Evolutionary conservation across 371 early-diverging fungal genomes (phyloP).

Genomic region (Mortierella sp.): DNA sequence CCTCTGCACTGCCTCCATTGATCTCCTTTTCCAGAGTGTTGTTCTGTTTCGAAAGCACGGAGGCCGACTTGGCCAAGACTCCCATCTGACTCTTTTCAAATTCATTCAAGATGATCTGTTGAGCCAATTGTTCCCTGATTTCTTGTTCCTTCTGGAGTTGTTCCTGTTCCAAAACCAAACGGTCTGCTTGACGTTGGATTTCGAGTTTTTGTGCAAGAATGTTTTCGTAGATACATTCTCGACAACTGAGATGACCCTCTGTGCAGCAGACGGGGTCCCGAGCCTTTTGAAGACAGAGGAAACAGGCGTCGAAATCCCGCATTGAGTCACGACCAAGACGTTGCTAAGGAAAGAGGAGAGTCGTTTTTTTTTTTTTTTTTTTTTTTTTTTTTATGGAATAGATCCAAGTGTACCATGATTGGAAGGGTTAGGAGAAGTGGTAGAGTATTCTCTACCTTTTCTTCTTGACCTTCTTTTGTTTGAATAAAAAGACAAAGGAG

Average conservation of each 20-base stretch:
- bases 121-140: constrained; percentile 35
- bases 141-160: constrained; percentile 60
- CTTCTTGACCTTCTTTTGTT: too few species aligned
- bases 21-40: constrained; percentile 1
- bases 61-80: constrained; percentile 56
- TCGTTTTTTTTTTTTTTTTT: too few species aligned
- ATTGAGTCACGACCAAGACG: constrained; percentile 91
- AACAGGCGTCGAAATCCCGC: constrained; percentile 89
- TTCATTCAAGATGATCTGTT: constrained; percentile 61
- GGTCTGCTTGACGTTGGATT: constrained; percentile 68
- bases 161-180: constrained; percentile 38
- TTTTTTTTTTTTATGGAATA: too few species aligned
- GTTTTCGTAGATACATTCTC: constrained; percentile 90
- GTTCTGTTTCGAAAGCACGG: constrained; percentile 2
- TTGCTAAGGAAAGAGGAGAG: too few species aligned
- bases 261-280: constrained; percentile 84
- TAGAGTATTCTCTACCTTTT: too few species aligned
- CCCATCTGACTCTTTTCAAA: constrained; percentile 78
- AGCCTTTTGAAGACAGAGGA: constrained; percentile 89
- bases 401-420: background rate
- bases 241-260: constrained; percentile 87
- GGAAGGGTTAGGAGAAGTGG: constrained; percentile 5
- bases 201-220: constrained; percentile 89
- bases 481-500: too few species aligned
- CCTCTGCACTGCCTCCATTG: constrained; percentile 11